Conservation (phyloP, 2,329 filamentous ascomycete species). For the Fusarium protoensiforme region DNA sequence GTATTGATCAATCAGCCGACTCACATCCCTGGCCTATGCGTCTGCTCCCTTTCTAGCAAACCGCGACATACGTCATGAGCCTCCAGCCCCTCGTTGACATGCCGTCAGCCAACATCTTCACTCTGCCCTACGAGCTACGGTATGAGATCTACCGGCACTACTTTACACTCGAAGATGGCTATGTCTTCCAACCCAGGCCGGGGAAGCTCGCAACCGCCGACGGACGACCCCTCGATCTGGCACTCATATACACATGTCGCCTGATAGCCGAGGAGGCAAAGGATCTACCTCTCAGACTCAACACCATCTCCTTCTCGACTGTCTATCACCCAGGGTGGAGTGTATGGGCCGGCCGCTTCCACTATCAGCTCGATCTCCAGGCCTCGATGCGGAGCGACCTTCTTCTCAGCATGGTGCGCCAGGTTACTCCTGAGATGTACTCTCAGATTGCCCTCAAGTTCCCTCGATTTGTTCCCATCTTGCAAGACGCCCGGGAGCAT, state of each 20-base stretch:
- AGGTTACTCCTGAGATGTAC: background rate
- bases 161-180: background rate
- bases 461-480: background rate
- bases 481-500: background rate
- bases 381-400: background rate
- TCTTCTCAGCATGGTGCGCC: background rate
- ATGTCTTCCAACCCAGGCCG: background rate
- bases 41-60: background rate
- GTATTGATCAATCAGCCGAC: background rate
- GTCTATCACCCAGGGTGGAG: background rate
- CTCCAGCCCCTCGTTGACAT: background rate
- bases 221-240: background rate
- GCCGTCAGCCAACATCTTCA: background rate
- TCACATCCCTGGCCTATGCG: background rate
- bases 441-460: background rate
- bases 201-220: background rate
- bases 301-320: slow-evolving; percentile 16
- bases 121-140: background rate
- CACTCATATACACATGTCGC: slow-evolving; percentile 8
- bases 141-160: background rate
- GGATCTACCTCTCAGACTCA: background rate
- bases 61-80: background rate
- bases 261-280: background rate
- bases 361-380: background rate
- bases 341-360: background rate